These are phyloP conservation scores for Phaeotremella skinneri DNA, from an alignment of 768 basidiomycete species.

Conservation along the genomic window DNA sequence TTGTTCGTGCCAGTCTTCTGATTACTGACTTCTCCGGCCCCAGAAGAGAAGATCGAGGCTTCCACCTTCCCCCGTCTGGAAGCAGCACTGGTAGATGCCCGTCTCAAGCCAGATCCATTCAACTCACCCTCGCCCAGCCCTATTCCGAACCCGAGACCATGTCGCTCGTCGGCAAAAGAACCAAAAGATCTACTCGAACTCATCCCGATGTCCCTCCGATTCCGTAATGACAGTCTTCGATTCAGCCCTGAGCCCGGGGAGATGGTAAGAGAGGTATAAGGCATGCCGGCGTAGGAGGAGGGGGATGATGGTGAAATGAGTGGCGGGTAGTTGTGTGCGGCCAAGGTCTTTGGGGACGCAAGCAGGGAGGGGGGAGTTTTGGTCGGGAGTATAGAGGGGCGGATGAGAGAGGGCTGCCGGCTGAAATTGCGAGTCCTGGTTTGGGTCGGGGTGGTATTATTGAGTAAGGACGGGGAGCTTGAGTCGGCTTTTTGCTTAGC, in stretches of 20 bases:
- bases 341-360: conserved; percentile 24
- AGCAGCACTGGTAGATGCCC: background rate
- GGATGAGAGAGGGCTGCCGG: conserved; percentile 7
- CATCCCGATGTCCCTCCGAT: conserved; percentile 13
- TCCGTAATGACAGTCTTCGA: conserved; percentile 4
- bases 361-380: conserved; percentile 30
- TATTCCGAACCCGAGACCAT: background rate
- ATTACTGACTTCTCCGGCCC: conserved; percentile 8
- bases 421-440: background rate
- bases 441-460: background rate
- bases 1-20: background rate
- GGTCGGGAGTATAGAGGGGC: conserved; percentile 6
- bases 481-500: background rate
- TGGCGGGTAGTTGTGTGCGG: conserved; percentile 11
- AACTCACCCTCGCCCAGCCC: background rate
- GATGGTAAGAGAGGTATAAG: no score
- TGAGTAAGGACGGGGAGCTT: background rate
- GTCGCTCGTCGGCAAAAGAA: background rate
- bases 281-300: background rate
- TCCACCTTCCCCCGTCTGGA: conserved; percentile 7
- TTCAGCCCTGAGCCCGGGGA: no score
- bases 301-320: conserved; percentile 9
- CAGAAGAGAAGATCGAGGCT: conserved; percentile 8
- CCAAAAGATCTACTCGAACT: conserved; percentile 11
- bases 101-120: conserved; percentile 1